Percentiles rank a stretch among this genome's conserved stretches.
Conservation (phyloP, 108 stramenopile species). For the Discostella pseudostelligera region DNA sequence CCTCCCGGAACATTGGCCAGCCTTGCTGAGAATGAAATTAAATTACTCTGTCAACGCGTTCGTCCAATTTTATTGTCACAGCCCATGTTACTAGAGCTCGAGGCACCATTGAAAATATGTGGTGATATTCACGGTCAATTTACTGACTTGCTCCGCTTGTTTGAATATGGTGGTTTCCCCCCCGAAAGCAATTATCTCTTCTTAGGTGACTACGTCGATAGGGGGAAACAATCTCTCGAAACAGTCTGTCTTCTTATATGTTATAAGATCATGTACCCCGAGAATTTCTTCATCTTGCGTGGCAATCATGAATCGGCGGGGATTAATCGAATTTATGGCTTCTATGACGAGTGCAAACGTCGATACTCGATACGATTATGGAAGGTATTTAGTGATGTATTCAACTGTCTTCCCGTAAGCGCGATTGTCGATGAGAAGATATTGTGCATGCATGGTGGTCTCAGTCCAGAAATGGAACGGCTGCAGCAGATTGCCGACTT, state of each 20-base stretch:
- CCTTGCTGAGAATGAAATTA: conserved; percentile 80
- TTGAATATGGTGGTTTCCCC: conserved; percentile 86
- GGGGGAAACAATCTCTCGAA: conserved; percentile 89
- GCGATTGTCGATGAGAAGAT: conserved; percentile 96
- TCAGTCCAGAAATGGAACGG: conserved; percentile 77
- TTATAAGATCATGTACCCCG: conserved; percentile 95
- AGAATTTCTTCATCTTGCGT: conserved; percentile 90
- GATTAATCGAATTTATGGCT: conserved; percentile 92
- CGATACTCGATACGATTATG: conserved; percentile 92
- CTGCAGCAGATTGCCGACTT: conserved; percentile 85
- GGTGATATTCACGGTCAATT: conserved; percentile 80
- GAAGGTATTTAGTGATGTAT: conserved; percentile 94
- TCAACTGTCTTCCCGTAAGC: conserved; percentile 92
- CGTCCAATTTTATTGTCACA: conserved; percentile 87
- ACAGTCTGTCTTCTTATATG: conserved; percentile 86
- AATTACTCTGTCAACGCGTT: conserved; percentile 64
- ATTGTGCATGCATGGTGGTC: conserved; percentile 94
- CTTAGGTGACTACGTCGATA: conserved; percentile 92
- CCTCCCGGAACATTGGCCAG: conserved; percentile 74
- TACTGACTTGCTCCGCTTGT: conserved; percentile 74
- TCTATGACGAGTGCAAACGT: conserved; percentile 90
- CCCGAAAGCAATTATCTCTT: conserved; percentile 83
- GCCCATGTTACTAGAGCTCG: conserved; percentile 92
- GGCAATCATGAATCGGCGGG: conserved; percentile 95
- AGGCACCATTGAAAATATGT: conserved; percentile 93